These are phyloP conservation scores for Microdochium bolleyi DNA, from an alignment of 2,329 filamentous ascomycete species.

Conservation along the genomic window DNA sequence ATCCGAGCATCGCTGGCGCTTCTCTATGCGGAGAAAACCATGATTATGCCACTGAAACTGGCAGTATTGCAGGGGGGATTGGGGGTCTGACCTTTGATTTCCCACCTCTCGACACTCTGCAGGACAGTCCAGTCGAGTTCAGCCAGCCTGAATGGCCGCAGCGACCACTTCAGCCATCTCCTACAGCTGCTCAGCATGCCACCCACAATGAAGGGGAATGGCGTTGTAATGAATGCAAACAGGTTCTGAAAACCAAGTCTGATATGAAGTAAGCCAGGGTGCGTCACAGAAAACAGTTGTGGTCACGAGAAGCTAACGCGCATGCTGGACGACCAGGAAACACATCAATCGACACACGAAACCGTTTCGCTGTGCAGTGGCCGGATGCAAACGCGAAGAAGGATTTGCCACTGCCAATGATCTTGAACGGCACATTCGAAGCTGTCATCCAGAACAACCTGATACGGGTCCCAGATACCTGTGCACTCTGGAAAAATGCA, in stretches of 20 bases:
- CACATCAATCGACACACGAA: conserved; percentile 65
- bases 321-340: conserved; percentile 46
- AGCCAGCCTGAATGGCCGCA: conserved; percentile 5
- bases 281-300: neutral
- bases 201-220: conserved; percentile 7
- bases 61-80: conserved; percentile 26
- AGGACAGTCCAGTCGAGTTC: conserved; percentile 4
- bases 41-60: conserved; percentile 29
- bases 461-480: conserved; percentile 45
- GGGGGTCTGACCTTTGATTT: conserved; percentile 14
- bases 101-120: conserved; percentile 8
- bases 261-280: conserved; percentile 41
- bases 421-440: conserved; percentile 68
- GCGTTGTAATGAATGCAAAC: conserved; percentile 30
- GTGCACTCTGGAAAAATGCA: conserved; percentile 51
- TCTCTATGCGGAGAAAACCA: conserved; percentile 33
- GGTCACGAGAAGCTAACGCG: neutral
- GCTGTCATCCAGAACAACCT: conserved; percentile 50
- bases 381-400: conserved; percentile 46
- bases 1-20: conserved; percentile 32
- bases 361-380: conserved; percentile 52
- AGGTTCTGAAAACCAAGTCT: conserved; percentile 39
- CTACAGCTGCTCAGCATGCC: neutral
- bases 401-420: conserved; percentile 80
- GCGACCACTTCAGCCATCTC: neutral